Base-by-base conservation (phyloP, 2,329 filamentous ascomycete species). In the Arthrobotrys megalospora region DNA sequence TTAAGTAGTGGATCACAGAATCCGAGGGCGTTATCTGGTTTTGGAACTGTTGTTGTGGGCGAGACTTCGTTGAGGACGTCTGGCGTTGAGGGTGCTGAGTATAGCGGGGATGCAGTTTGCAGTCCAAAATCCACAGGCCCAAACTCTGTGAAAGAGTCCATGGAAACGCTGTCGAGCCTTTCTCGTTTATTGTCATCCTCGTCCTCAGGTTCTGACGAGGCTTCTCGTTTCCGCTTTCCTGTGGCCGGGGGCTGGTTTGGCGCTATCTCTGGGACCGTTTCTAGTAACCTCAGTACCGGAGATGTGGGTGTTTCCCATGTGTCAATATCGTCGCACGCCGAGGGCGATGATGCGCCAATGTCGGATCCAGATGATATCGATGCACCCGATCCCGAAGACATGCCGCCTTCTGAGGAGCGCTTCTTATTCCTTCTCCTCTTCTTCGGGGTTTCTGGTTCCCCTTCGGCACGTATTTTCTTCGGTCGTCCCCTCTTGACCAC, bases 401-500 rank as follows among this genome's bases (percentile, higher is more conserved):
- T 71, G 4, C 55, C 47, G 6, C 65, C 72, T 43, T 77, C 73
- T 7, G 34, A 52, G 16, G 62, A 14, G 16, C 73, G 73, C 19
- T 77, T 77, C 66, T 72, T 77, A 38, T 71, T 73, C 43, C 73
- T 72, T 67, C 62, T 63, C 65, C 71, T 60, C 67, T 71, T 71
- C 53, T 60, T 73, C 5, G 71, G 65, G 11, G 66, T 71, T 66
- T 76, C 65, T 3, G 72, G 65, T 71, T 76, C 66, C 55, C 65
- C 72, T 68, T 77, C 73, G 10, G 70, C 73, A 24, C 70, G 69
- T 19, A 77, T 82, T 76, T 82, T 82, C 58, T 80, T 80, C 19
- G 81, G 81, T 14, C 81, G 70, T 70, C 90, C 90, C 77, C 91
- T 89, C 85, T 92, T 92, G 43, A 88, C 88, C 38, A 88, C 88